Base-by-base conservation (phyloP, 2,329 filamentous ascomycete species). In the Podosphaera fusca region DNA sequence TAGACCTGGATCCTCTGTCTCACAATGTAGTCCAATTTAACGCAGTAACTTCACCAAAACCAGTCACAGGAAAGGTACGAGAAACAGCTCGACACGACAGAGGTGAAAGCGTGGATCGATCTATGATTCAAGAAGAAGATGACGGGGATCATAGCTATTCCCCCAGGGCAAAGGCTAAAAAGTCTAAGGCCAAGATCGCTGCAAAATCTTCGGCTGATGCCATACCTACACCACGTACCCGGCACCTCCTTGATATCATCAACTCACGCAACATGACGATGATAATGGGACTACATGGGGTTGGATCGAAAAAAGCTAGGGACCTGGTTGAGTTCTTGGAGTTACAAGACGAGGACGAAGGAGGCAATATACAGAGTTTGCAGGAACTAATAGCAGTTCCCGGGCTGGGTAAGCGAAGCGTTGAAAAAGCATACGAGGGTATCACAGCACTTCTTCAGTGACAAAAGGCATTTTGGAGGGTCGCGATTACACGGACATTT, bases 281-380 rank as follows among this genome's bases (percentile, higher is more conserved):
- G 65, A 87, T 88, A 68, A 77, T 76, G 63, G 70, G 77, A 2
- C 73, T 88, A 1, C 79, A 80, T 45, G 84, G 84, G 1, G 81
- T 88, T 9, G 85, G 84, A 0, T 74, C 79, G 1, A 87, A 87
- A 71, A 84, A 82, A 67, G 84, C 84, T 0, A 70, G 72, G 47
- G 78, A 80, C 60, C 66, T 81, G 38, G 73, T 81, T 4, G 75
- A 78, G 55, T 75, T 75, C 60, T 66, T 81, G n/a, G 73, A 74
- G 50, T 63, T 72, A 29, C 68, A 73, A 36, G 66, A 65, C 7
- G 69, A 68, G 5, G 70, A 70, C 7, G 71, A 71, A 4, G 69
- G 68, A 3, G 69, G 69, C 0, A 64, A 64, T 30, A 73, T 81
- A 40, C 70, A 69, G 61, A 74, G 67, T 21, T 63, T 82, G 60